These are phyloP conservation scores for Pleurotus giganteus DNA, from an alignment of 768 basidiomycete species.

Conservation along the genomic window DNA sequence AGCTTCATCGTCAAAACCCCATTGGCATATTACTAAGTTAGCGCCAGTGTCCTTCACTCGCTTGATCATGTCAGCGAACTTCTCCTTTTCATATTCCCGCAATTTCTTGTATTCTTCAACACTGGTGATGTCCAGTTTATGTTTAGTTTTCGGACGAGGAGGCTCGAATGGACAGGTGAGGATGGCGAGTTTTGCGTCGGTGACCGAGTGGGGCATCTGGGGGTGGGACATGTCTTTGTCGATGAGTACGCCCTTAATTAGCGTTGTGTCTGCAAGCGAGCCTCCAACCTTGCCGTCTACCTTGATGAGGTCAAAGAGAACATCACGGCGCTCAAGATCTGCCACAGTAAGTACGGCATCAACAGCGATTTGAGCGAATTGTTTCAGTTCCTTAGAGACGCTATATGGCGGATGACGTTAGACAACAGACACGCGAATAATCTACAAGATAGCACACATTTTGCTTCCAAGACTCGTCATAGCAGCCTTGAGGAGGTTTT, in stretches of 20 bases:
- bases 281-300: constrained; percentile 99
- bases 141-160: constrained; percentile 98
- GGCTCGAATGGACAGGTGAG: constrained; percentile 99
- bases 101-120: constrained; percentile 98
- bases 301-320: constrained; percentile 97
- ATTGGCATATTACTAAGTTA: constrained; percentile 98
- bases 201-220: constrained; percentile 90
- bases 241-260: constrained; percentile 96
- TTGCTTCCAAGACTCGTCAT: constrained; percentile 97
- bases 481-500: constrained; percentile 89
- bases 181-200: constrained; percentile 91
- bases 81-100: constrained; percentile 92
- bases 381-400: constrained; percentile 93
- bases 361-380: constrained; percentile 97
- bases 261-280: constrained; percentile 88
- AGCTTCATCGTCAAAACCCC: constrained; percentile 99
- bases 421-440: constrained; percentile 2
- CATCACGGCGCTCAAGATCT: constrained; percentile 91
- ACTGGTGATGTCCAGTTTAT: constrained; percentile 94
- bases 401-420: constrained; percentile 37
- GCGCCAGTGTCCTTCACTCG: constrained; percentile 95
- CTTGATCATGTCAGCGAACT: constrained; percentile 97
- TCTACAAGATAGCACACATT: constrained; percentile 63
- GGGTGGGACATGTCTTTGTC: constrained; percentile 99
- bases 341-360: constrained; percentile 96